phyloP scores from a whole-genome alignment of 2,329 filamentous ascomycete species.

The Claviceps cyperi region DNA sequence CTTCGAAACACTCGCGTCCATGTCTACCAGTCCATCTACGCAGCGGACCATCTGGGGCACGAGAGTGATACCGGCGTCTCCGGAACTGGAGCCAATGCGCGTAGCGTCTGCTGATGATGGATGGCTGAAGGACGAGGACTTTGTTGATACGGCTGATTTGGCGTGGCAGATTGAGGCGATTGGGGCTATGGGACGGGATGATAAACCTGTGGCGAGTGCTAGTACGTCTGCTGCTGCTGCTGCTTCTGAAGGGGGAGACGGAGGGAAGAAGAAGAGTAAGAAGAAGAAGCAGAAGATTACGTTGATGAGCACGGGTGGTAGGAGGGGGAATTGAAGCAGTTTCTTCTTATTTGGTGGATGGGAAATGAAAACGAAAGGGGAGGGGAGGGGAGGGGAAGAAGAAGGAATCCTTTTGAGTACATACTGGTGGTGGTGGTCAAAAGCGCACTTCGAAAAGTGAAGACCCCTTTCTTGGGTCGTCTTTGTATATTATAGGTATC shows the following conservation, averaged over 20 bases:
- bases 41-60: conserved; percentile 90
- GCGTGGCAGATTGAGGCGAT: conserved; percentile 44
- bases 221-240: conserved; percentile 6
- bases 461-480: too few relatives aligned
- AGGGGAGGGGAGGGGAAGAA: too few relatives aligned
- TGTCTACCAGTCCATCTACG: conserved; percentile 67
- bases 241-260: conserved; percentile 5
- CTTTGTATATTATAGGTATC: too few relatives aligned
- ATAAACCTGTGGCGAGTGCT: conserved; percentile 6
- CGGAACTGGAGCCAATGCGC: conserved; percentile 31
- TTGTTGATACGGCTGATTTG: conserved; percentile 48
- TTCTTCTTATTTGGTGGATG: neutral
- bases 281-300: conserved; percentile 63
- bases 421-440: too few relatives aligned
- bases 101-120: conserved; percentile 47
- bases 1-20: conserved; percentile 56
- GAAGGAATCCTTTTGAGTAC: too few relatives aligned
- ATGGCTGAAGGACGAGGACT: conserved; percentile 71
- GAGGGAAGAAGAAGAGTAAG: conserved; percentile 39
- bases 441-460: too few relatives aligned
- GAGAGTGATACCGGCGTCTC: conserved; percentile 45
- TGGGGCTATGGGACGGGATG: conserved; percentile 22
- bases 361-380: too few relatives aligned
- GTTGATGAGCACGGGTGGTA: conserved; percentile 53
- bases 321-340: conserved; percentile 25